A percentile compares a stretch with the other conserved stretches of the same genome.
Evolutionary conservation across 208 protist genomes (phyloP).

Genomic region (Acanthamoeba lugdunensis): DNA sequence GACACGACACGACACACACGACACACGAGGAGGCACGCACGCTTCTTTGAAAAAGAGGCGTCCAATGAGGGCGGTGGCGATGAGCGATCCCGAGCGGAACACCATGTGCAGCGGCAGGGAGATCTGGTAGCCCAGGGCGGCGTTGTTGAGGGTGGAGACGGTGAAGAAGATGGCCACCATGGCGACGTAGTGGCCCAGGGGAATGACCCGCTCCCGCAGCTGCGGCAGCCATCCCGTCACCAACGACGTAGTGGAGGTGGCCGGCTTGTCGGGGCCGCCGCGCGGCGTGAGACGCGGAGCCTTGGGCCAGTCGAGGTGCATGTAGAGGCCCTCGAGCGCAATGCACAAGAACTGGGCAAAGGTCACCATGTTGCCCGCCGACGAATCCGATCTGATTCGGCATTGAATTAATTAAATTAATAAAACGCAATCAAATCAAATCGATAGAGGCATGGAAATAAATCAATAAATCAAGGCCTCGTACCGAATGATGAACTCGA

Average conservation of each 20-base stretch:
- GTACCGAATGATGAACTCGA: conserved; percentile 68
- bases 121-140: conserved; percentile 64
- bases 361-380: conserved; percentile 54
- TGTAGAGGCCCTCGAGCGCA: conserved; percentile 45
- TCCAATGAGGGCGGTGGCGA: conserved; percentile 48
- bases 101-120: conserved; percentile 72
- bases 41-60: conserved; percentile 67
- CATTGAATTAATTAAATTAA: background rate
- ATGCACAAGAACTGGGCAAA: conserved; percentile 69
- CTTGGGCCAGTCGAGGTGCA: conserved; percentile 45
- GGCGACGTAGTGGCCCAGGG: conserved; percentile 29
- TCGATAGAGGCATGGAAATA: background rate
- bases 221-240: background rate
- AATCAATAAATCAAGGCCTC: background rate
- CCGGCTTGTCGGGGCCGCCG: background rate
- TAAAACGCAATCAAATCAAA: background rate
- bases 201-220: conserved; percentile 36
- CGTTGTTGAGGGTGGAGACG: conserved; percentile 72
- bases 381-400: background rate
- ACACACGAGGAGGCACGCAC: background rate
- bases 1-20: background rate
- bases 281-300: background rate
- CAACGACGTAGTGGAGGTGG: background rate
- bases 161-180: conserved; percentile 73
- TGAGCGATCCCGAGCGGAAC: conserved; percentile 64